Conservation (phyloP, 306 rosid species). For the Biancaea sappan region DNA sequence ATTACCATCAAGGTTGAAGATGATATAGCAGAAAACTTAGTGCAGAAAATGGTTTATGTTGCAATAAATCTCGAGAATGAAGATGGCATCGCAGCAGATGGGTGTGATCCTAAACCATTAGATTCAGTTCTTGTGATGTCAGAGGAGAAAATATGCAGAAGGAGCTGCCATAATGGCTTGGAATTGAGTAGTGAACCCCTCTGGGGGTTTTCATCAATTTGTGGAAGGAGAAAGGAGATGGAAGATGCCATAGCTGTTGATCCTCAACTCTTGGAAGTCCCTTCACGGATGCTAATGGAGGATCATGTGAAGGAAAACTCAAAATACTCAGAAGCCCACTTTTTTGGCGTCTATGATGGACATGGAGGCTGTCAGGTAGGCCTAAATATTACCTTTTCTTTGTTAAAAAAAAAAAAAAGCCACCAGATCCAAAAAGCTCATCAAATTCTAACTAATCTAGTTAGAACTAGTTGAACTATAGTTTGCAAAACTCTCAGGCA, state of each 20-base stretch:
- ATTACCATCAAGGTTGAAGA: constrained; percentile 37
- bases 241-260: constrained; percentile 70
- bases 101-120: constrained; percentile 48
- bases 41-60: constrained; percentile 40
- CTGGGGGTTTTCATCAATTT: constrained; percentile 67
- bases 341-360: constrained; percentile 84
- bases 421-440: no score
- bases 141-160: constrained; percentile 42
- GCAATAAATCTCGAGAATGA: constrained; percentile 45
- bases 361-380: constrained; percentile 84
- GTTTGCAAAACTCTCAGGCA: no score
- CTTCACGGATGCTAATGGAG: constrained; percentile 52
- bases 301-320: constrained; percentile 33
- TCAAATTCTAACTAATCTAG: no score
- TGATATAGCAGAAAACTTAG: constrained; percentile 27
- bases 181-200: constrained; percentile 50
- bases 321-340: constrained; percentile 50
- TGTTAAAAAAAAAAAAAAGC: neutral
- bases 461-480: no score
- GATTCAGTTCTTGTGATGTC: constrained; percentile 32
- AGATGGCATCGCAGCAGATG: constrained; percentile 41
- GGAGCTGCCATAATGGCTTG: constrained; percentile 36
- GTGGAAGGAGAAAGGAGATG: constrained; percentile 80
- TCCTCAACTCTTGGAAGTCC: constrained; percentile 58
- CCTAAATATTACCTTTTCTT: neutral